phyloP scores from a whole-genome alignment of 805 yeast genomes.

The Lipomyces starkeyi region DNA sequence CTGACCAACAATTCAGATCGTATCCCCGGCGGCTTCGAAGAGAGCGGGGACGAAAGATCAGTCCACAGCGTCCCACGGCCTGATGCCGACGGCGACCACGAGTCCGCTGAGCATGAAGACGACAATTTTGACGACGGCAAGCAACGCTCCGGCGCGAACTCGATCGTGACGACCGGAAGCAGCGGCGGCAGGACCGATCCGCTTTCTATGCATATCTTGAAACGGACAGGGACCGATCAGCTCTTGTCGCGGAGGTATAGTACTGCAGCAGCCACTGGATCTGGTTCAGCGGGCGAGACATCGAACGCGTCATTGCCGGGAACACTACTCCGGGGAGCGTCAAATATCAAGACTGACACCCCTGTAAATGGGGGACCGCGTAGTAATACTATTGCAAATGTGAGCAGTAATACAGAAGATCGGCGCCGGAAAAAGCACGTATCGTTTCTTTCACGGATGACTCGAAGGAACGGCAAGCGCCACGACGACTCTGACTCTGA shows the following conservation, averaged over 20 bases:
- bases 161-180: not conserved
- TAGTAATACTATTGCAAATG: not conserved
- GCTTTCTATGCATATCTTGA: conserved; percentile 28
- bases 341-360: conserved; percentile 8
- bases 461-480: not conserved
- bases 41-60: conserved; percentile 6
- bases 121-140: not conserved
- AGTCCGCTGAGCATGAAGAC: not conserved
- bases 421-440: not conserved
- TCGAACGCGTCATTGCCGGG: not conserved
- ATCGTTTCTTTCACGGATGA: conserved; percentile 3
- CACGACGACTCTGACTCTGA: conserved; percentile 14
- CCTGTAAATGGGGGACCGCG: not conserved
- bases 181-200: conserved; percentile 28
- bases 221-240: conserved; percentile 31
- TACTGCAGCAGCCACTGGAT: not conserved
- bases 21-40: conserved; percentile 13
- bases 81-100: not conserved
- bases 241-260: conserved; percentile 8
- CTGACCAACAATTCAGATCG: conserved; percentile 5
- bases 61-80: not conserved
- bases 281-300: not conserved
- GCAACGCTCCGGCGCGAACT: not conserved
- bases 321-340: conserved; percentile 13
- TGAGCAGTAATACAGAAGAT: not conserved